Percentiles rank a stretch among this genome's conserved stretches.
Conservation (phyloP, 176 grass and related monocot species). For the Rhynchospora tenuis region DNA sequence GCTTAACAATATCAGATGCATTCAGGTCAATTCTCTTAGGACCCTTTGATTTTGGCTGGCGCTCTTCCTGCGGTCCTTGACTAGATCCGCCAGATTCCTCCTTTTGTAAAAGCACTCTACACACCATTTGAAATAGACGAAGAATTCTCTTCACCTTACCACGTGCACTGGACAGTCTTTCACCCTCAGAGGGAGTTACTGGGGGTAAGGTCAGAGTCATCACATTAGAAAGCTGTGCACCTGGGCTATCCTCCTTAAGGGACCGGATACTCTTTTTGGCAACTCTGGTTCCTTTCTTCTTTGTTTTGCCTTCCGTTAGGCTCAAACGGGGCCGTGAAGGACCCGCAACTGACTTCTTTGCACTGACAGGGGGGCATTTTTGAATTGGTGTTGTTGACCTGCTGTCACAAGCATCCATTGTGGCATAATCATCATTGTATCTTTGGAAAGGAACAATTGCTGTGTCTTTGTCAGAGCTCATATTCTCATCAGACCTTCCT, state of each 20-base stretch:
- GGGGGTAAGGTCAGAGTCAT: constrained; percentile 1
- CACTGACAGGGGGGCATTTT: background rate
- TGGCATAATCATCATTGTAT: background rate
- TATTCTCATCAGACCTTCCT: background rate
- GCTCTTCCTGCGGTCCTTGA: background rate
- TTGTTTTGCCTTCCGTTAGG: background rate
- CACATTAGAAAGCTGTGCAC: background rate
- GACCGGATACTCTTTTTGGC: background rate
- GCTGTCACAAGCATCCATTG: background rate
- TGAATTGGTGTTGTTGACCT: background rate
- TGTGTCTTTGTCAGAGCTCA: background rate
- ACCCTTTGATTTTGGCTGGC: constrained; percentile 4
- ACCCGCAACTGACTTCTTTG: constrained; percentile 1
- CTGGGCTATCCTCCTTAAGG: background rate
- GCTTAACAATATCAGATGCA: constrained; percentile 37
- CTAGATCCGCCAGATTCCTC: constrained; percentile 11
- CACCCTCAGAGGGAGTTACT: background rate
- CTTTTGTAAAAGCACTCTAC: constrained; percentile 3
- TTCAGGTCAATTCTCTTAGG: constrained; percentile 40
- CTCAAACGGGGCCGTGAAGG: background rate
- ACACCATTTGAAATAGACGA: constrained; percentile 25
- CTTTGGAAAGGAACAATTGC: background rate
- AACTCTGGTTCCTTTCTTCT: constrained; percentile 4
- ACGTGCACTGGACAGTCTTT: background rate
- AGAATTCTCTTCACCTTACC: constrained; percentile 18